Evolutionary conservation across 495 filamentous ascomycete species (phyloP).

Genomic region (Penicillium cinerascens): DNA sequence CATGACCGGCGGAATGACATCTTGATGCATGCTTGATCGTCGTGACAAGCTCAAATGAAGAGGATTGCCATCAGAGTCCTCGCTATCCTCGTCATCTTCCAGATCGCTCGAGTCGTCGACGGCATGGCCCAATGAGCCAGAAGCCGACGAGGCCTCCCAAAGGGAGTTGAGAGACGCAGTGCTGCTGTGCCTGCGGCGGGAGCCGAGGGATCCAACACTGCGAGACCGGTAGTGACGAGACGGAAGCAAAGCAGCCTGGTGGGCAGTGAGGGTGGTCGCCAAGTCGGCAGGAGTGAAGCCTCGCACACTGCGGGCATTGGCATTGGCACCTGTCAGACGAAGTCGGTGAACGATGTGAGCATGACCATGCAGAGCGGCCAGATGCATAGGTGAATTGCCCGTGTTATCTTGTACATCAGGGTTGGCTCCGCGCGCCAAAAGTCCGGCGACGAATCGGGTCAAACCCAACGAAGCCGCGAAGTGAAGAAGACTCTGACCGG

Average conservation of each 20-base stretch:
- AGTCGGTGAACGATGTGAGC: constrained; percentile 72
- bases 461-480: constrained; percentile 73
- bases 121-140: constrained; percentile 38
- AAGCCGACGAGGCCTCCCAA: constrained; percentile 52
- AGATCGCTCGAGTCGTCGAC: constrained; percentile 41
- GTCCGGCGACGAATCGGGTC: constrained; percentile 71
- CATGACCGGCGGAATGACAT: constrained; percentile 19
- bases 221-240: constrained; percentile 54
- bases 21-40: constrained; percentile 44
- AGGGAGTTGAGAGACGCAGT: constrained; percentile 60
- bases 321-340: constrained; percentile 68
- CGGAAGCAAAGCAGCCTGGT: constrained; percentile 53
- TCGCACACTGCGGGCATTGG: constrained; percentile 63
- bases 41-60: constrained; percentile 44
- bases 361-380: constrained; percentile 75
- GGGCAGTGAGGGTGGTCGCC: constrained; percentile 56
- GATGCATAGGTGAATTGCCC: constrained; percentile 80
- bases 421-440: constrained; percentile 76
- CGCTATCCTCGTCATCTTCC: constrained; percentile 37
- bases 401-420: constrained; percentile 72
- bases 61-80: constrained; percentile 36
- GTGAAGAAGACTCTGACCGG: constrained; percentile 80
- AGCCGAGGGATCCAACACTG: constrained; percentile 51
- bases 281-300: constrained; percentile 73
- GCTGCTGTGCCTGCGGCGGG: constrained; percentile 64